Evolutionary conservation across 352 stramenopile genomes (phyloP).

Genomic region (Phytophthora gonapodyides): DNA sequence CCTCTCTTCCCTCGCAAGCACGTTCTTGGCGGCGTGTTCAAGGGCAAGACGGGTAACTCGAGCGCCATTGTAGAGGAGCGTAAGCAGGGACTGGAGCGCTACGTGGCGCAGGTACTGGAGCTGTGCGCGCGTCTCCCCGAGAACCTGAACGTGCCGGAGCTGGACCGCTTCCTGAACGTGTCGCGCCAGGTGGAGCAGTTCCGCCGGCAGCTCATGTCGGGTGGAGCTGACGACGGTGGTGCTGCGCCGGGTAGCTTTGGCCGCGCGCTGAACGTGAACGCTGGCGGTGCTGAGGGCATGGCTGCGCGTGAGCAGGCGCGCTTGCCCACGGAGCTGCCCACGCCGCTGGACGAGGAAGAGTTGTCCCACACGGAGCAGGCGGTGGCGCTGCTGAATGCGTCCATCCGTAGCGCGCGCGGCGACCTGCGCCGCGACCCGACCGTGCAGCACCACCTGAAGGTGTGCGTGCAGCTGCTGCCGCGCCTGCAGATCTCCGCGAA

Average conservation of each 20-base stretch:
- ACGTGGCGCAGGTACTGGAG: conserved; percentile 83
- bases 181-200: conserved; percentile 87
- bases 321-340: conserved; percentile 81
- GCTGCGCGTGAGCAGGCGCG: conserved; percentile 79
- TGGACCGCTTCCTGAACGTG: conserved; percentile 87
- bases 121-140: conserved; percentile 80
- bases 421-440: conserved; percentile 79
- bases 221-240: conserved; percentile 27
- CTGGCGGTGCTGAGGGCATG: conserved; percentile 75
- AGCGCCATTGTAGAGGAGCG: conserved; percentile 86
- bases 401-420: conserved; percentile 81
- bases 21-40: conserved; percentile 83
- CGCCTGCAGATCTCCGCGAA: conserved; percentile 89
- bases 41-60: conserved; percentile 86
- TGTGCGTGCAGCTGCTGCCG: conserved; percentile 85
- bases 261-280: conserved; percentile 63
- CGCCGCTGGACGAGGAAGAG: conserved; percentile 86
- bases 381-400: conserved; percentile 69
- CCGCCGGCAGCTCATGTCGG: conserved; percentile 65
- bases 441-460: conserved; percentile 87
- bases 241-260: conserved; percentile 35
- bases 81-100: conserved; percentile 81
- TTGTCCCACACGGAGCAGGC: conserved; percentile 85
- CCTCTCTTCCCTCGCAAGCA: conserved; percentile 85
- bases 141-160: conserved; percentile 81